These are phyloP conservation scores for Fonsecaea nubica DNA, from an alignment of 2,329 filamentous ascomycete genomes.

Conservation along the genomic window DNA sequence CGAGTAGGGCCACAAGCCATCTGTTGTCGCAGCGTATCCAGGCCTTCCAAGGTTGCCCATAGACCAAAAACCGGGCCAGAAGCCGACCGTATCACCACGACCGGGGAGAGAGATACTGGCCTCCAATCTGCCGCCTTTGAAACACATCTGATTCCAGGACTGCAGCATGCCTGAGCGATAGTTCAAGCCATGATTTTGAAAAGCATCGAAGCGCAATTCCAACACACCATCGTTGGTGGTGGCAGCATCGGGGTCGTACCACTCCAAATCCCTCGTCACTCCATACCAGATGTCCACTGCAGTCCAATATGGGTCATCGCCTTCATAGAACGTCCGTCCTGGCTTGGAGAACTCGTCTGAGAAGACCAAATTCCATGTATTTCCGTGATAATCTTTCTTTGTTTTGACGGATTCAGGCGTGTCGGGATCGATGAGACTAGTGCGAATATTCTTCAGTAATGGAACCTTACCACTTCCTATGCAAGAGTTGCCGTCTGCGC, in stretches of 20 bases:
- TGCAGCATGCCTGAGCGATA: constrained; percentile 77
- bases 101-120: constrained; percentile 74
- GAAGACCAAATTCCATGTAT: constrained; percentile 69
- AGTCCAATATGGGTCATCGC: constrained; percentile 72
- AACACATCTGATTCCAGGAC: constrained; percentile 76
- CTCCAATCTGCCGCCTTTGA: constrained; percentile 73
- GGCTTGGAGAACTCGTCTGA: constrained; percentile 74
- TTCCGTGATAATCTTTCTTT: constrained; percentile 65
- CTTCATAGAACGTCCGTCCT: constrained; percentile 73
- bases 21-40: constrained; percentile 72
- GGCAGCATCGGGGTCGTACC: constrained; percentile 73
- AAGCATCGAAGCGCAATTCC: constrained; percentile 69
- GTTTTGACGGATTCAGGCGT: constrained; percentile 65
- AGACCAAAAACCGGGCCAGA: constrained; percentile 78
- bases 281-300: constrained; percentile 75
- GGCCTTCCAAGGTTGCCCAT: constrained; percentile 76
- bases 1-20: constrained; percentile 77
- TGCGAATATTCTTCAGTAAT: constrained; percentile 66
- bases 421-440: constrained; percentile 69
- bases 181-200: constrained; percentile 68
- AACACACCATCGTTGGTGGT: constrained; percentile 68
- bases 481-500: constrained; percentile 53
- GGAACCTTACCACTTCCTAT: constrained; percentile 58
- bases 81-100: constrained; percentile 68
- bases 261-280: constrained; percentile 73